Evolutionary conservation across 148 eudicot species (phyloP).

Genomic region (Rhododendron simsii): DNA sequence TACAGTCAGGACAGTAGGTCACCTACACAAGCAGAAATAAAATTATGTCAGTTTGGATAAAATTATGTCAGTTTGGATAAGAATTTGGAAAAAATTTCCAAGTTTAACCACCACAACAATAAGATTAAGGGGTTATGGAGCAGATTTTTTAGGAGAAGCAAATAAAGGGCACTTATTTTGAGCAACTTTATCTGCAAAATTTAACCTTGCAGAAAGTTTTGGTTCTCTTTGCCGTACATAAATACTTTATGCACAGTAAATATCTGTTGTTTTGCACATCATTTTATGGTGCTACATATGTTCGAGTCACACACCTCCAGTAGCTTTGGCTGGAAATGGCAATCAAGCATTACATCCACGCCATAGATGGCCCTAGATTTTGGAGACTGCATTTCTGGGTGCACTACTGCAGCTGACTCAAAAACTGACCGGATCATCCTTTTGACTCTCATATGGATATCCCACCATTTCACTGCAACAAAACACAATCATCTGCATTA

Average conservation of each 20-base stretch:
- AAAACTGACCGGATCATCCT: conserved; percentile 82
- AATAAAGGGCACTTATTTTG: background rate
- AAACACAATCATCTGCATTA: conserved; percentile 5
- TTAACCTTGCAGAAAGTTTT: background rate
- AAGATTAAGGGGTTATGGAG: background rate
- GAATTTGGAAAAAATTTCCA: background rate
- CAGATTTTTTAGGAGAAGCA: background rate
- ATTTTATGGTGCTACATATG: background rate
- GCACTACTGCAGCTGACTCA: conserved; percentile 74
- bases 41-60: background rate
- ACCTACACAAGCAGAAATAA: conserved; percentile 40
- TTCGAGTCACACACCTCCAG: conserved; percentile 60
- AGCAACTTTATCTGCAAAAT: conserved; percentile 1
- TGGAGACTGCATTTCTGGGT: conserved; percentile 84
- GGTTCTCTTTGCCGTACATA: background rate
- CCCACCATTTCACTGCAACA: conserved; percentile 74
- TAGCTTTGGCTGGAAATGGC: conserved; percentile 68
- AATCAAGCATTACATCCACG: conserved; percentile 90
- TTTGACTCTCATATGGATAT: conserved; percentile 57
- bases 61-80: background rate
- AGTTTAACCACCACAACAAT: background rate
- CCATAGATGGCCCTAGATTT: conserved; percentile 93
- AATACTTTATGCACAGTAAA: background rate
- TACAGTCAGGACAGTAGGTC: conserved; percentile 93
- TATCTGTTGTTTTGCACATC: background rate